Evolutionary conservation across 129 eudicot genomes (phyloP).

Genomic region (Flaveria trinervia): DNA sequence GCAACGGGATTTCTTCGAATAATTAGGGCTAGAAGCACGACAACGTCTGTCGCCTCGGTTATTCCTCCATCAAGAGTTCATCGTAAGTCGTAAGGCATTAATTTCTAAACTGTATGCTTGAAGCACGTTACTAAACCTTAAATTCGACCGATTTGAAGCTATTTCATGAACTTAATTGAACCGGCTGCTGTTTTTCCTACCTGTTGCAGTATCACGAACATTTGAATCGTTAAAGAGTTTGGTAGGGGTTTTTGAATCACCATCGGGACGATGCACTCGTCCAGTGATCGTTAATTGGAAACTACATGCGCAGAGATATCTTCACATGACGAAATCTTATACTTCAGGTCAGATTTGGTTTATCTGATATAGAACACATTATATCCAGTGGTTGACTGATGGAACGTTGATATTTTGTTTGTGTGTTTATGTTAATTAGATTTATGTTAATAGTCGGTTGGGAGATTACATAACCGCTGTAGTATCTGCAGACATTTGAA

Average conservation of each 20-base stretch:
- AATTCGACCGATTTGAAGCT: background rate
- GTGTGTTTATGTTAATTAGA: slow-evolving; percentile 11
- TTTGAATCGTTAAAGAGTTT: slow-evolving; percentile 31
- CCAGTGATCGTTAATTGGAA: slow-evolving; percentile 31
- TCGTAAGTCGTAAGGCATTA: slow-evolving; percentile 31
- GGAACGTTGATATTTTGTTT: slow-evolving; percentile 2
- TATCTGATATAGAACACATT: slow-evolving; percentile 1
- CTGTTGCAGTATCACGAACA: slow-evolving; percentile 34
- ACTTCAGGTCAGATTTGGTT: slow-evolving; percentile 39
- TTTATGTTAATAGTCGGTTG: slow-evolving; percentile 1
- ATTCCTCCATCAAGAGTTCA: slow-evolving; percentile 22
- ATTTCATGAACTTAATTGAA: background rate
- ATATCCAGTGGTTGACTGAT: background rate
- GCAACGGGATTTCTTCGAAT: slow-evolving; percentile 31
- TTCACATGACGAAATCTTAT: slow-evolving; percentile 24
- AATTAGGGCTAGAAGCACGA: slow-evolving; percentile 30
- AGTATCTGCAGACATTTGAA: background rate
- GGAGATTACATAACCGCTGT: background rate
- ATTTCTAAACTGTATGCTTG: slow-evolving; percentile 6
- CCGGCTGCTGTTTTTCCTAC: background rate
- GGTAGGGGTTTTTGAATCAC: slow-evolving; percentile 33
- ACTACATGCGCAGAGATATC: slow-evolving; percentile 29
- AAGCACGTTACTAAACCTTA: background rate
- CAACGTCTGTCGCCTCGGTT: slow-evolving; percentile 22
- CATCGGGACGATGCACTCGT: slow-evolving; percentile 28